Percentiles rank a stretch among this genome's conserved stretches.
These are phyloP conservation scores for Ophiobolus disseminans DNA, from an alignment of 2,329 filamentous ascomycete genomes.

Conservation along the genomic window DNA sequence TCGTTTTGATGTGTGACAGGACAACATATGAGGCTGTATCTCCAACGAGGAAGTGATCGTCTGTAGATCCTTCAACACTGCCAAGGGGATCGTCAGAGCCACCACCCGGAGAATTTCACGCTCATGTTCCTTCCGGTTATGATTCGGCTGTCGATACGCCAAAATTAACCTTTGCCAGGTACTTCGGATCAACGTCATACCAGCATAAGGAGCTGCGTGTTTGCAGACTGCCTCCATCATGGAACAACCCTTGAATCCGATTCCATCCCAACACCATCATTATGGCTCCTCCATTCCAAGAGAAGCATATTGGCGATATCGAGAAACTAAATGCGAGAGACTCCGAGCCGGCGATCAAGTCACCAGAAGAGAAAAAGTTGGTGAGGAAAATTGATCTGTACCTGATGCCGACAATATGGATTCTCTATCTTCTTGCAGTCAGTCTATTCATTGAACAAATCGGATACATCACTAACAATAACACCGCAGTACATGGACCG, in stretches of 20 bases:
- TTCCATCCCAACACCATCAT: background rate
- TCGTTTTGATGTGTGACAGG: no score
- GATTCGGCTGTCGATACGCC: background rate
- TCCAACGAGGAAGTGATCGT: no score
- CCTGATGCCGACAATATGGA: conserved; percentile 12
- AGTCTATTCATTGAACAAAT: background rate
- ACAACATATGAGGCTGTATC: no score
- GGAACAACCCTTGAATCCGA: background rate
- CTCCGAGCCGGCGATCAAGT: background rate
- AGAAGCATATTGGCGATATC: background rate
- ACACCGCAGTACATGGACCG: conserved; percentile 55
- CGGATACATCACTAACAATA: background rate
- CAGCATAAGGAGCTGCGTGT: no score
- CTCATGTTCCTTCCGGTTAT: background rate
- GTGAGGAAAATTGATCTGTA: conserved; percentile 11
- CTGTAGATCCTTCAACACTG: background rate
- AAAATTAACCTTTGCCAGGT: background rate
- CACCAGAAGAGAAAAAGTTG: conserved; percentile 8
- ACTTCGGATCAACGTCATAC: no score
- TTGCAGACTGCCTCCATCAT: no score
- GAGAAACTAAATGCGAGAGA: background rate
- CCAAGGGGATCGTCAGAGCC: conserved; percentile 1
- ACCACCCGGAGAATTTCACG: background rate
- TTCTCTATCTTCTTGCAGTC: conserved; percentile 7
- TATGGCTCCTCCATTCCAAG: background rate